Evolutionary conservation across 345 rosid genomes (phyloP).

Genomic region (Garcia nutans): DNA sequence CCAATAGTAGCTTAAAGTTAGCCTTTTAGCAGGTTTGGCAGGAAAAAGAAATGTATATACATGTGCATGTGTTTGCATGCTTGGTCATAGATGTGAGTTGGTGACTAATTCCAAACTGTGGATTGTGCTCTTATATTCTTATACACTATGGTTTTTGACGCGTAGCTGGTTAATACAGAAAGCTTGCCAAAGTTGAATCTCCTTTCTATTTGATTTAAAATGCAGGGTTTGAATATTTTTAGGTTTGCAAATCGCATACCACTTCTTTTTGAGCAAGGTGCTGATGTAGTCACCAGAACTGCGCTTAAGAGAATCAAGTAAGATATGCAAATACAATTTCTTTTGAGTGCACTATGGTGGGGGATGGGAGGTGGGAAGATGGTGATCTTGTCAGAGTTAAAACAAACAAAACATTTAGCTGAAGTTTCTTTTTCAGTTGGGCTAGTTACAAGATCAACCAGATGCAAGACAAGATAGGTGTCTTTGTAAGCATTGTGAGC

Average conservation of each 20-base stretch:
- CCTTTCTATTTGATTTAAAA: slow-evolving; percentile 7
- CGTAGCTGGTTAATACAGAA: neutral
- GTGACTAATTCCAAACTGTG: neutral
- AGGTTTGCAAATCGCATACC: slow-evolving; percentile 96
- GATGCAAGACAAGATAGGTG: slow-evolving; percentile 83
- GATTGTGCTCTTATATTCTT: neutral
- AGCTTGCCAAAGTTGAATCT: neutral
- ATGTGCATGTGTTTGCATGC: neutral
- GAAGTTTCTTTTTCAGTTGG: slow-evolving; percentile 58
- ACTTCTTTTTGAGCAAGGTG: slow-evolving; percentile 98
- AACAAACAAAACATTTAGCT: slow-evolving; percentile 2
- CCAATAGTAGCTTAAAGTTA: neutral
- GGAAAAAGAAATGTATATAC: neutral
- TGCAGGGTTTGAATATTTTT: slow-evolving; percentile 85
- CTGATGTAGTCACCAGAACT: slow-evolving; percentile 94
- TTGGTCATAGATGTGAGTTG: neutral
- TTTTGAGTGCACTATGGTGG: neutral
- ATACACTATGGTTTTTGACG: neutral
- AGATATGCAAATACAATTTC: slow-evolving; percentile 21
- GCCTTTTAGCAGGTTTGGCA: neutral
- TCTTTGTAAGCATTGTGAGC: slow-evolving; percentile 91
- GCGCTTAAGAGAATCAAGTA: slow-evolving; percentile 91
- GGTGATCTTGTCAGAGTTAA: neutral
- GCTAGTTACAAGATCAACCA: slow-evolving; percentile 91
- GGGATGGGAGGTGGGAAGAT: neutral